phyloP scores from a whole-genome alignment of 2,329 filamentous ascomycete genomes.

The Fusarium buharicum region DNA sequence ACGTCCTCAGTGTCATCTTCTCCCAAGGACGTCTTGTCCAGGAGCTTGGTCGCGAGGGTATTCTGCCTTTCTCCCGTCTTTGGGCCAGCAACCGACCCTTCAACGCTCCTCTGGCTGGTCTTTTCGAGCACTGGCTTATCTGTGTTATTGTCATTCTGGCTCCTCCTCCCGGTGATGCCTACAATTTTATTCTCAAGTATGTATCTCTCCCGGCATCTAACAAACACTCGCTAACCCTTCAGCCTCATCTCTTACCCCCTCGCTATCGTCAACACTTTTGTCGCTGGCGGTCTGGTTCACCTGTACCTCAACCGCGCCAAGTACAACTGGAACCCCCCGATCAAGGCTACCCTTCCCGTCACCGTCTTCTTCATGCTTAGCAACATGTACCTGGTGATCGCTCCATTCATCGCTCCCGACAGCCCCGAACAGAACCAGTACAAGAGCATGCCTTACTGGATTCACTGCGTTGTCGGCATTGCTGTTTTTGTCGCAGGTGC shows the following conservation, averaged over 20 bases:
- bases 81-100: slow-evolving; percentile 73
- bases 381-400: slow-evolving; percentile 69
- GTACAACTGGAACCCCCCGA: slow-evolving; percentile 64
- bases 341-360: slow-evolving; percentile 65
- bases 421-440: slow-evolving; percentile 63
- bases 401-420: slow-evolving; percentile 66
- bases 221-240: not conserved
- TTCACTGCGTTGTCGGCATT: slow-evolving; percentile 67
- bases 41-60: slow-evolving; percentile 72
- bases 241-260: slow-evolving; percentile 73
- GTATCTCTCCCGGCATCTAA: not conserved
- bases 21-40: slow-evolving; percentile 74
- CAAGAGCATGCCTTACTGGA: slow-evolving; percentile 64
- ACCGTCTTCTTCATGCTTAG: slow-evolving; percentile 68
- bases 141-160: slow-evolving; percentile 73
- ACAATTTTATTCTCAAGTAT: slow-evolving; percentile 70
- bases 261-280: slow-evolving; percentile 66
- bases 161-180: slow-evolving; percentile 73
- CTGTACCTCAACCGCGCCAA: slow-evolving; percentile 61
- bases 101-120: slow-evolving; percentile 68
- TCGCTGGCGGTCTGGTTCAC: slow-evolving; percentile 63
- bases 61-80: slow-evolving; percentile 70
- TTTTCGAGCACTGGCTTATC: slow-evolving; percentile 72
- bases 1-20: slow-evolving; percentile 74
- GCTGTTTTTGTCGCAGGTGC: slow-evolving; percentile 63